These are phyloP conservation scores for Silene vulgaris DNA, from an alignment of 179 eudicot species.

Conservation along the genomic window DNA sequence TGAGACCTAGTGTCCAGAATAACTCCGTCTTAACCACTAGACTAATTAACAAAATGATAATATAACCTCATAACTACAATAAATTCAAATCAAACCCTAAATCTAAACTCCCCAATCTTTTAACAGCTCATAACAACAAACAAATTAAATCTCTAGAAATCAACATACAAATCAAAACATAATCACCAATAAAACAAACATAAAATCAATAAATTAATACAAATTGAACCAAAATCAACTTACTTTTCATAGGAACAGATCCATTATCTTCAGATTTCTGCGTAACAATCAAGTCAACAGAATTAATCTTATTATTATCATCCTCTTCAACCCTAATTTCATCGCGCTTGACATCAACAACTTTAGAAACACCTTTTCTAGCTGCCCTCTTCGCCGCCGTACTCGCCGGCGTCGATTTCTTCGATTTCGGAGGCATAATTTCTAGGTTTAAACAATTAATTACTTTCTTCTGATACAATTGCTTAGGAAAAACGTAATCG, in stretches of 20 bases:
- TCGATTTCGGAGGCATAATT: slow-evolving; percentile 50
- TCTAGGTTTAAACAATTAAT: not conserved
- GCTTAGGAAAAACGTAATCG: not conserved
- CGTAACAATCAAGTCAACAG: slow-evolving; percentile 30
- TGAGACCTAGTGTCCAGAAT: too few relatives aligned
- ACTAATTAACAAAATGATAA: not conserved
- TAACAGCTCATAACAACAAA: not conserved
- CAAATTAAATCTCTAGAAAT: not conserved
- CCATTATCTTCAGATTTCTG: slow-evolving; percentile 26
- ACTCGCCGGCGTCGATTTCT: slow-evolving; percentile 30
- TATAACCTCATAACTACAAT: not conserved
- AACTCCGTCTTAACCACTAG: too few relatives aligned
- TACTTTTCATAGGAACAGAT: slow-evolving; percentile 32
- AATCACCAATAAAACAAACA: not conserved
- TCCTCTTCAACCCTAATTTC: slow-evolving; percentile 16
- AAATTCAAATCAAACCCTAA: not conserved
- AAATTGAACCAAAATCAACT: slow-evolving; percentile 21
- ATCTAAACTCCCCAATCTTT: not conserved
- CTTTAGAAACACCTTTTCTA: slow-evolving; percentile 29
- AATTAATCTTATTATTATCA: slow-evolving; percentile 3
- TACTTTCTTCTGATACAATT: not conserved
- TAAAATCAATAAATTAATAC: not conserved
- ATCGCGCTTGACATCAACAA: slow-evolving; percentile 17
- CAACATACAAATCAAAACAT: not conserved
- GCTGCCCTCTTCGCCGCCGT: slow-evolving; percentile 36